Base-by-base conservation (phyloP, 1,284 basidiomycete species). In the Wallemia hederae region DNA sequence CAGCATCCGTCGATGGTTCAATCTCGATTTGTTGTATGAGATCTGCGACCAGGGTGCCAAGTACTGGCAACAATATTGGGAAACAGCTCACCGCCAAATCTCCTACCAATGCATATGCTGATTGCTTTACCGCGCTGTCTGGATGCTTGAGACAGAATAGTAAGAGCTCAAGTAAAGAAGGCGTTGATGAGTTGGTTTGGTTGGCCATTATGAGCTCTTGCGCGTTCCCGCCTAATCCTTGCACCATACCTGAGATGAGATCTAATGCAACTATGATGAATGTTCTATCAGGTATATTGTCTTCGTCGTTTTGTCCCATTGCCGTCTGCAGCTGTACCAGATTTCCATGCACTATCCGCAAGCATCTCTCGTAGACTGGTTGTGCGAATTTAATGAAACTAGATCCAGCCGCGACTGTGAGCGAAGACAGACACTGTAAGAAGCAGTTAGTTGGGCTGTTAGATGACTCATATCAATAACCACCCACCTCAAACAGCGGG, bases 41-140 rank as follows among this genome's bases (percentile, higher is more conserved):
- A 67, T 91, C 83, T 19, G 82, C 78, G 85, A 98, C 92, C 69
- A 97, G 82, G 29, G 79, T 77, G 0, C 83, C 78, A 72, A 97
- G 81, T 64, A 82, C 79, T 1, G 88, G 85, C 60, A 85, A 80
- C 65, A 99, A 76, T 24, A 96, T 73, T 22, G 76, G 72, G 71
- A 91, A 91, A 72, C 89, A 91, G 61, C 87, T 85, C 79, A 98
- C 97, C 19, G 94, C 91, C 73, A 96, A 80, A 71, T 99, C 94
- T 28, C 94, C 94, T 33, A 99, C 82, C 17, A 99, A 80, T 17
- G 94, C 94, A 69, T 96, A 96, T 2, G 90, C 91, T 0, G 88
- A 92, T 72, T 98, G 94, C 61, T 92, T 79, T 2, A 99, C 89
- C 0, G 91, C 82, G 27, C 91, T 83, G 71, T 97, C 89, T 39